A percentile compares a stretch with the other conserved stretches of the same genome.
These are phyloP conservation scores for Arctium lappa DNA, from an alignment of 129 eudicot species.

Conservation along the genomic window DNA sequence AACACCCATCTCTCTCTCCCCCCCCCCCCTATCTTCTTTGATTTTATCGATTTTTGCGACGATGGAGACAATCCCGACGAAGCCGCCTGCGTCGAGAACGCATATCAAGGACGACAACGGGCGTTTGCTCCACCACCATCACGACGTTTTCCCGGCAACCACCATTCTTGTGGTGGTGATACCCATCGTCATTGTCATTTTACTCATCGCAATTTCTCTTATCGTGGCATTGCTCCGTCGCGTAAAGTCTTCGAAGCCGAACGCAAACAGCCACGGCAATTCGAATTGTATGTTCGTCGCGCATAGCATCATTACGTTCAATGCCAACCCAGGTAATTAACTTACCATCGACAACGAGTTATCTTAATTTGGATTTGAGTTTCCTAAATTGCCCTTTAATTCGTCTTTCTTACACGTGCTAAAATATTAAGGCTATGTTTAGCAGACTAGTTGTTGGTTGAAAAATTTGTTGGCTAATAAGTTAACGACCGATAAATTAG, in stretches of 20 bases:
- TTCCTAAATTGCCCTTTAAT: background rate
- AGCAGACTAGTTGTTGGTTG: background rate
- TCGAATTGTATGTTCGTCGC: constrained; percentile 57
- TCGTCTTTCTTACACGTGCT: background rate
- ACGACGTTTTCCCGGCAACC: constrained; percentile 38
- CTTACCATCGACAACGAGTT: background rate
- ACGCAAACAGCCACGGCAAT: constrained; percentile 18
- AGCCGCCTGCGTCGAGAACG: constrained; percentile 9
- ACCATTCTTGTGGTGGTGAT: constrained; percentile 54
- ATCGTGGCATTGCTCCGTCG: constrained; percentile 64
- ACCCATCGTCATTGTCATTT: constrained; percentile 44
- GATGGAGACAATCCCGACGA: constrained; percentile 14
- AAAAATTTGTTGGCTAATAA: no score
- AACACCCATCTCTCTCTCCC: background rate
- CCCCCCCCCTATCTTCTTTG: constrained; percentile 28
- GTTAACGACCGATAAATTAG: background rate
- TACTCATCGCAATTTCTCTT: constrained; percentile 50
- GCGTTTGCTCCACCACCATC: constrained; percentile 28
- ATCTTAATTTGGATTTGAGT: background rate
- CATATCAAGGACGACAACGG: constrained; percentile 8
- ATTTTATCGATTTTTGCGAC: background rate
- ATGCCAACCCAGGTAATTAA: constrained; percentile 51
- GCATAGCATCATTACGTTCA: constrained; percentile 53
- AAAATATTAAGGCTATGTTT: background rate
- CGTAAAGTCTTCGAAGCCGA: constrained; percentile 30